phyloP scores from a whole-genome alignment of 2,329 filamentous ascomycete species.

The Ustulina deusta region DNA sequence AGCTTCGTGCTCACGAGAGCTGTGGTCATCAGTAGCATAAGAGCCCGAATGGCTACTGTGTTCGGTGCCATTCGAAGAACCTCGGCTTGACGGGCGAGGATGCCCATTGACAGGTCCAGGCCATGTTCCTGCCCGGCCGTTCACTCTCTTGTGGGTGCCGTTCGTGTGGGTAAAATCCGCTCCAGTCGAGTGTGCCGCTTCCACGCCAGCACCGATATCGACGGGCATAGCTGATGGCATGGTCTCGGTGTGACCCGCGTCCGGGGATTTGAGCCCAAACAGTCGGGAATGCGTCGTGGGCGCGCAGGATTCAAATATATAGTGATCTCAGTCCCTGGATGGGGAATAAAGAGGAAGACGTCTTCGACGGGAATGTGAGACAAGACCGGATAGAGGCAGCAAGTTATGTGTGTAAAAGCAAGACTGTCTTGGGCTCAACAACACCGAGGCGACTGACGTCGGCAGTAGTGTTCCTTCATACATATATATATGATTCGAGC shows the following conservation, averaged over 20 bases:
- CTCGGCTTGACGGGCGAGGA: constrained; percentile 37
- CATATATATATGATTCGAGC: constrained; percentile 44
- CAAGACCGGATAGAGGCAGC: neutral
- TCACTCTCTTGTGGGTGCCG: constrained; percentile 13
- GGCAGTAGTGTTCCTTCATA: constrained; percentile 43
- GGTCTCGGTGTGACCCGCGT: constrained; percentile 37
- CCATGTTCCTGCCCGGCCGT: constrained; percentile 41
- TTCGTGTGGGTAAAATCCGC: constrained; percentile 37
- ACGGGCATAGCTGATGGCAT: constrained; percentile 44
- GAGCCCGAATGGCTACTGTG: constrained; percentile 36
- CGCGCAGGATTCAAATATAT: neutral
- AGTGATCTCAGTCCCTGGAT: neutral
- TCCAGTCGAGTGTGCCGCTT: constrained; percentile 33
- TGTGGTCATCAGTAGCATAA: constrained; percentile 47
- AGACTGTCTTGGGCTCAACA: constrained; percentile 19
- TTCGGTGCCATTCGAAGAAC: constrained; percentile 34
- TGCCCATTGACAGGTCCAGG: constrained; percentile 37
- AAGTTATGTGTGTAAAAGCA: constrained; percentile 19
- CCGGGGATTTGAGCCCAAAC: constrained; percentile 23
- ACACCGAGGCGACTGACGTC: constrained; percentile 1
- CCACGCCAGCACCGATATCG: constrained; percentile 25
- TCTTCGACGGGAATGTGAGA: constrained; percentile 16
- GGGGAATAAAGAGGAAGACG: constrained; percentile 1
- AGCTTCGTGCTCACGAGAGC: constrained; percentile 51
- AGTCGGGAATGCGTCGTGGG: constrained; percentile 15